Evolutionary conservation across 2,329 filamentous ascomycete species (phyloP).

Genomic region (Lachnellula willkommii): DNA sequence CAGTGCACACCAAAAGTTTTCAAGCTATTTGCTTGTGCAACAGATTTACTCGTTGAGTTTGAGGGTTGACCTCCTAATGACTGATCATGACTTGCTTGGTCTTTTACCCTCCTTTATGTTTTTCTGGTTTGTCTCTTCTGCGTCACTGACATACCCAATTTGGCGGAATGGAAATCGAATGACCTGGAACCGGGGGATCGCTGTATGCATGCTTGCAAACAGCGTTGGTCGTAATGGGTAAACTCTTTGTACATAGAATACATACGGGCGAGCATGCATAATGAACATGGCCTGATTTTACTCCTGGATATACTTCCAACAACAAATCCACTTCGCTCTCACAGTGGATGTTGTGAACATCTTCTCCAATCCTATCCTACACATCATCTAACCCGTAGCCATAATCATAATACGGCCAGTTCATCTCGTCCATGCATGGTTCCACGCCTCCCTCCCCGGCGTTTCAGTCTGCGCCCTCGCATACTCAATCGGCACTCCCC

Average conservation of each 20-base stretch:
- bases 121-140: background rate
- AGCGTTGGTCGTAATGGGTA: conserved; percentile 12
- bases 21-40: conserved; percentile 10
- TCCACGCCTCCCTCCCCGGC: conserved; percentile 76
- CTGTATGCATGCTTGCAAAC: conserved; percentile 10
- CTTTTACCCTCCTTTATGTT: conserved; percentile 11
- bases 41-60: conserved; percentile 4
- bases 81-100: conserved; percentile 14
- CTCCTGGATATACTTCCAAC: background rate
- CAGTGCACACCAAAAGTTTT: conserved; percentile 12
- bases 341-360: background rate
- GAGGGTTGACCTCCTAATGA: conserved; percentile 15
- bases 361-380: background rate
- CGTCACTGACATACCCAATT: conserved; percentile 8
- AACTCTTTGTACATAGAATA: conserved; percentile 13
- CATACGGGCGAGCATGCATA: conserved; percentile 4
- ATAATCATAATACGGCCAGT: background rate
- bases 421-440: conserved; percentile 78
- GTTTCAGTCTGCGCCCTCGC: conserved; percentile 78
- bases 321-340: background rate
- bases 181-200: conserved; percentile 1
- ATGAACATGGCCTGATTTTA: background rate
- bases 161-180: background rate
- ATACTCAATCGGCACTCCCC: conserved; percentile 87
- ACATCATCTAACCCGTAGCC: background rate